Evolutionary conservation across 768 basidiomycete species (phyloP).

Genomic region (Dacryopinax primogenitus): DNA sequence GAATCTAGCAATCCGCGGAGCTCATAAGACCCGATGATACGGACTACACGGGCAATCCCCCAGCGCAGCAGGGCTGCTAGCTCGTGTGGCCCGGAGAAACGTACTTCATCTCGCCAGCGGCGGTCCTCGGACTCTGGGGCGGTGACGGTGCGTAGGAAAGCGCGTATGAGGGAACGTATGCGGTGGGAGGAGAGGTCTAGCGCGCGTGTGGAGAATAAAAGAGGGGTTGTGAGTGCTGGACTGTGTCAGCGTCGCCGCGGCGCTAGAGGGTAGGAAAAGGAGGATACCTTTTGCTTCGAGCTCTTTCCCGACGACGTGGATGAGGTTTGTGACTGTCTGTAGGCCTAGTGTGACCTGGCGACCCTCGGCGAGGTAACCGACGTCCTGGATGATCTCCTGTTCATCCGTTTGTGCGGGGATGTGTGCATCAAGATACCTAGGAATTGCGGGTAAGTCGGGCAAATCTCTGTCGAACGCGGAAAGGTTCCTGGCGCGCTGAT

Average conservation of each 20-base stretch:
- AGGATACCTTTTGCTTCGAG: constrained; percentile 47
- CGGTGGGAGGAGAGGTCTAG: constrained; percentile 69
- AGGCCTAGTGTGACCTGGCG: constrained; percentile 66
- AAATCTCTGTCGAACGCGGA: not conserved
- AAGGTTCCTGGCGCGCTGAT: not conserved
- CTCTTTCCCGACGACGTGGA: constrained; percentile 56
- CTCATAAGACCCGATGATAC: constrained; percentile 54
- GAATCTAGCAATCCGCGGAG: constrained; percentile 76
- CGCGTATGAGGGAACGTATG: constrained; percentile 62
- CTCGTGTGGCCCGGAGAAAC: constrained; percentile 74
- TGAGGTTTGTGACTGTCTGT: constrained; percentile 55
- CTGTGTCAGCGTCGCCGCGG: not conserved
- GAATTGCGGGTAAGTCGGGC: not conserved
- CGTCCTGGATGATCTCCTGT: constrained; percentile 27
- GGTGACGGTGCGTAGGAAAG: constrained; percentile 44
- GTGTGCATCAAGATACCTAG: not conserved
- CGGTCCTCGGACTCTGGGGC: constrained; percentile 28
- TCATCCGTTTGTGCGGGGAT: not conserved
- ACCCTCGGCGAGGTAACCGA: constrained; percentile 63
- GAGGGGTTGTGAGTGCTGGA: constrained; percentile 61
- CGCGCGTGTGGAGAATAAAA: constrained; percentile 80
- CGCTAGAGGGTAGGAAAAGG: not conserved
- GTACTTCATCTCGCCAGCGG: constrained; percentile 66
- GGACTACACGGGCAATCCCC: constrained; percentile 70
- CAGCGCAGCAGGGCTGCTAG: constrained; percentile 86